These are phyloP conservation scores for Populus davidiana DNA, from an alignment of 345 rosid species.

Conservation along the genomic window DNA sequence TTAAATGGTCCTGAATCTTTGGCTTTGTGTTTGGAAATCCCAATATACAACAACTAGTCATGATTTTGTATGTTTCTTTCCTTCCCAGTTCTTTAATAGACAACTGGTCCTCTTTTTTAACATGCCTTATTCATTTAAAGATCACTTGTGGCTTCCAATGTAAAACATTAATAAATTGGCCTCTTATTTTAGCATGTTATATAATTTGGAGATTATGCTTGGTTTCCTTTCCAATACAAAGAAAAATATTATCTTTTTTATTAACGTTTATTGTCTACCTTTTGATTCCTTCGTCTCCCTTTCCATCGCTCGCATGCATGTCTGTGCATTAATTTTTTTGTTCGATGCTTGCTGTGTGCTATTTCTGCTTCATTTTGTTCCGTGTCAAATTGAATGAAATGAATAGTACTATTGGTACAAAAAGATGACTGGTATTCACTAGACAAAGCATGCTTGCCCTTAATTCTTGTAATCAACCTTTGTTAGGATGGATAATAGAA, in stretches of 20 bases:
- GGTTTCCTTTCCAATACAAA: not conserved
- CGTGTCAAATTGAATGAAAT: not conserved
- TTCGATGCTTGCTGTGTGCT: not conserved
- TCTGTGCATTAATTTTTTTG: not conserved
- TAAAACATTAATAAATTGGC: not conserved
- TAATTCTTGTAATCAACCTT: not conserved
- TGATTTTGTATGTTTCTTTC: not conserved
- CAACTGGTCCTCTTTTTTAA: not conserved
- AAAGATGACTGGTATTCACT: not conserved
- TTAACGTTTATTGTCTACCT: not conserved
- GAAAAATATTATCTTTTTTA: too few species aligned
- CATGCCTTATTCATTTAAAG: not conserved
- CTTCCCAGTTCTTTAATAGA: not conserved
- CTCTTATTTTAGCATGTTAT: not conserved
- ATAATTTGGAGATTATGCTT: not conserved
- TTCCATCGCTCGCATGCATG: not conserved
- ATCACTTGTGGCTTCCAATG: not conserved
- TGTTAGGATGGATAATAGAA: not conserved
- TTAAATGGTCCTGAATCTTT: not conserved
- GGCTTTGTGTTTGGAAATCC: not conserved
- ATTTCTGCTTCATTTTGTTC: not conserved
- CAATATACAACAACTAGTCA: not conserved
- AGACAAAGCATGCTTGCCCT: not conserved
- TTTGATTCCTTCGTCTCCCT: not conserved
- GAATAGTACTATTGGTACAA: not conserved